Evolutionary conservation across 306 rosid species (phyloP), one percentile per base, ranked within the genome.

Genomic region (Cucurbita pepo): DNA sequence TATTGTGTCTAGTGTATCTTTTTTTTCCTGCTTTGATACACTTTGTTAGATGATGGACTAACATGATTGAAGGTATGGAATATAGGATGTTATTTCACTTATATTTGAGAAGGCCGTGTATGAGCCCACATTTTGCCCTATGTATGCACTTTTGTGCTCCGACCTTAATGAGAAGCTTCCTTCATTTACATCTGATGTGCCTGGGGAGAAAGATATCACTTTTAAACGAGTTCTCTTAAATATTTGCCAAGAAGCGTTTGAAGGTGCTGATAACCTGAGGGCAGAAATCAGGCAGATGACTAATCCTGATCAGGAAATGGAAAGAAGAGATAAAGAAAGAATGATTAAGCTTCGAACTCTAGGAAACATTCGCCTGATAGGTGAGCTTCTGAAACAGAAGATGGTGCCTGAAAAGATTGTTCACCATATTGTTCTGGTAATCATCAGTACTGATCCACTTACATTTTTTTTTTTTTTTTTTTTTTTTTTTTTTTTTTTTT

Each of bases 351-450:
- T 82, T 72, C 77, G 83, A 58, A 79, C 83, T 41, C 64, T 82
- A 16, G 86, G 86, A 61, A 82, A 79, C 75, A 82, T 82, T 58
- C 83, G 79, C 72, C 83, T 82, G 63, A 79, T 82, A 6, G 86
- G 83, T 69, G 86, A 82, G 71, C 83, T 82, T 61, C 63, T 79
- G 15, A 82, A 82, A 73, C 81, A 76, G 65, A 79, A 63, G 77
- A 82, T 82, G 83, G 81, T 82, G 48, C 79, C 86, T 40, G 81
- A 79, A 71, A 79, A 74, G 77, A 79, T 82, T 54, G 83, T 82
- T 57, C 86, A 79, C 79, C 83, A 82, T 72, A 79, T 82, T 74
- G 81, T 82, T 62, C 77, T 79, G 83, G 86, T 82, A 64, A 55
- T 36, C 76, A n/a, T 40, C 61, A 6, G 13, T 48, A 21, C 74